Evolutionary conservation across 441 rosid species (phyloP).

Genomic region (Gossypium davidsonii): DNA sequence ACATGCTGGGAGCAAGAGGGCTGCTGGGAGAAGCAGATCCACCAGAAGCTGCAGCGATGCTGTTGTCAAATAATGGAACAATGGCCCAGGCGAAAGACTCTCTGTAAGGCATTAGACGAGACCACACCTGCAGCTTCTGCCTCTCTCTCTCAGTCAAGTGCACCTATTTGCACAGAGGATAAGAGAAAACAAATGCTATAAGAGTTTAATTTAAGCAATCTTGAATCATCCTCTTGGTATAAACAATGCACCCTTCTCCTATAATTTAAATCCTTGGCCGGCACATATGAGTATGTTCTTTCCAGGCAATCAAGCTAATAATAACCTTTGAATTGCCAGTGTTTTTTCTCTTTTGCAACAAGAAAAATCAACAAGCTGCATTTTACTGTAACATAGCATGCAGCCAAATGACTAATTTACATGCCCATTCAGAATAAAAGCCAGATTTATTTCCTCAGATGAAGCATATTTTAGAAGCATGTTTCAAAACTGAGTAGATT

Average conservation of each 20-base stretch:
- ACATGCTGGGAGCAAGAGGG: constrained; percentile 85
- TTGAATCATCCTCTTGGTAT: not conserved
- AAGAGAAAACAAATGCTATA: constrained; percentile 1
- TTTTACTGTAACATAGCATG: not conserved
- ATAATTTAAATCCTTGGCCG: not conserved
- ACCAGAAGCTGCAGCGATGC: constrained; percentile 64
- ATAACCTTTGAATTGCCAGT: not conserved
- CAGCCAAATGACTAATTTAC: constrained; percentile 1
- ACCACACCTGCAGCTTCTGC: constrained; percentile 99
- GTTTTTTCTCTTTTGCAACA: not conserved
- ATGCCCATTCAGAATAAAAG: not conserved
- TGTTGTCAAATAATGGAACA: constrained; percentile 96
- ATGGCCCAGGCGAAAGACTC: constrained; percentile 99
- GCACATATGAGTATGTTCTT: not conserved
- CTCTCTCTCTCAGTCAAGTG: constrained; percentile 94
- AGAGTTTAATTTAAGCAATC: not conserved
- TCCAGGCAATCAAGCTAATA: not conserved
- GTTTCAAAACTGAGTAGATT: not conserved
- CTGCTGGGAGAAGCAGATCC: constrained; percentile 98
- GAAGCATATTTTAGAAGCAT: not conserved
- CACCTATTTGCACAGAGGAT: constrained; percentile 44
- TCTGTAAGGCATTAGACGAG: constrained; percentile 96
- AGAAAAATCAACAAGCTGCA: not conserved
- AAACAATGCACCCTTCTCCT: not conserved
- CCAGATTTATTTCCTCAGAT: not conserved